phyloP scores from a whole-genome alignment of 2,329 filamentous ascomycete genomes.

The Xylaria sp. region DNA sequence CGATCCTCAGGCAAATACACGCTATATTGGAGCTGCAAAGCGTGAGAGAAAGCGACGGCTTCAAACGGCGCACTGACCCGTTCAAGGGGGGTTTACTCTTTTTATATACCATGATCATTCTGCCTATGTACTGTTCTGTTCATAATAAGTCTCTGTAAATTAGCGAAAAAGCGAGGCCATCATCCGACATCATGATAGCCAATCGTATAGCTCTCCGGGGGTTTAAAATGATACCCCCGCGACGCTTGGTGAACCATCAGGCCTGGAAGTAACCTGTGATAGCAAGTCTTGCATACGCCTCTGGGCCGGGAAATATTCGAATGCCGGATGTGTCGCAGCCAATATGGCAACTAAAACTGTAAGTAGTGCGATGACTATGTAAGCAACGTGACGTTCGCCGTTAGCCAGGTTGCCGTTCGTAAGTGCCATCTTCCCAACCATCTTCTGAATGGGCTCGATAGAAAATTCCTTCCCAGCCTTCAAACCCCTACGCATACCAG shows the following conservation, averaged over 20 bases:
- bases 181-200: neutral
- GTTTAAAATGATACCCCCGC: neutral
- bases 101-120: too few species aligned
- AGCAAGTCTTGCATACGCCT: conserved; percentile 42
- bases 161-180: too few species aligned
- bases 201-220: neutral
- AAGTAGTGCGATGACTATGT: conserved; percentile 37
- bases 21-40: too few species aligned
- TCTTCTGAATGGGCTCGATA: conserved; percentile 54
- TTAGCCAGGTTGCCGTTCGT: conserved; percentile 37
- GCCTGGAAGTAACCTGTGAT: conserved; percentile 34
- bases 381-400: conserved; percentile 33
- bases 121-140: too few species aligned
- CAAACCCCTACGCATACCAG: conserved; percentile 51
- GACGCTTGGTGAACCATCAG: conserved; percentile 30
- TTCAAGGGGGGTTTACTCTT: too few species aligned
- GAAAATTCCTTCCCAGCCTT: conserved; percentile 48
- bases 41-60: too few species aligned
- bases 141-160: too few species aligned
- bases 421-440: conserved; percentile 53
- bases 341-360: conserved; percentile 39
- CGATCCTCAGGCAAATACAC: too few species aligned
- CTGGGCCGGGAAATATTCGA: conserved; percentile 44
- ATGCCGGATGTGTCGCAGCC: conserved; percentile 45
- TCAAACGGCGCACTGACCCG: too few species aligned